Base-by-base conservation (phyloP, 2,329 filamentous ascomycete species). In the Penicillium brasilianum region DNA sequence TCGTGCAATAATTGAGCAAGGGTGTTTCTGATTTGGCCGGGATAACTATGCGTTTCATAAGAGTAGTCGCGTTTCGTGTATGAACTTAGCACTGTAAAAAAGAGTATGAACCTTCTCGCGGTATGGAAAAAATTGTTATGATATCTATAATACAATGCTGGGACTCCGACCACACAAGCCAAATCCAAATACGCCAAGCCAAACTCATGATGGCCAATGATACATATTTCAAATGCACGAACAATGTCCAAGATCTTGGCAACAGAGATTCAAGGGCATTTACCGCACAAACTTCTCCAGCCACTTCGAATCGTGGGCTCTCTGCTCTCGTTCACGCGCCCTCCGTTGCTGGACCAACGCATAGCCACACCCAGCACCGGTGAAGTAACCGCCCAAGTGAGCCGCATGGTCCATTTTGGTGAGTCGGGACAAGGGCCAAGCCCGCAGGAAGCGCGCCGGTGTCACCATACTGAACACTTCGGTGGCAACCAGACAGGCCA, bases 381-480 rank as follows among this genome's bases (percentile, higher is more conserved):
- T 67, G 5, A 76, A 63, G 61, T 78, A 78, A 0, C 80, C 80
- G 28, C 77, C 77, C 36, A 81, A 66, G 68, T 82, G 80, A 14
- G 78, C 77, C 57, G 72, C 76, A 55, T 80, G 71, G 59, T 81
- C 78, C 60, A 80, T 72, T 14, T 71, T 73, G 22, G 67, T 69
- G 13, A 74, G 65, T 28, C 72, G 70, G 46, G 71, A 71, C 25
- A 69, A 48, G 3, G 67, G 67, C 51, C 60, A 69, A 11, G 63
- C 57, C 11, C 50, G 58, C 48, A 70, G 53, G 51, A 70, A 57
- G 30, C 67, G 66, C 7, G 64, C 64, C 0, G 71, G 70, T 13
- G 72, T 65, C 25, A 72, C 54, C 65, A 77, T 65, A 51, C 69
- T 69, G 55, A 79, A 55, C 4, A 78, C 44, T 60, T 81, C 79